phyloP scores from a whole-genome alignment of 208 protist species.

The Vickermania ingenoplastis region DNA sequence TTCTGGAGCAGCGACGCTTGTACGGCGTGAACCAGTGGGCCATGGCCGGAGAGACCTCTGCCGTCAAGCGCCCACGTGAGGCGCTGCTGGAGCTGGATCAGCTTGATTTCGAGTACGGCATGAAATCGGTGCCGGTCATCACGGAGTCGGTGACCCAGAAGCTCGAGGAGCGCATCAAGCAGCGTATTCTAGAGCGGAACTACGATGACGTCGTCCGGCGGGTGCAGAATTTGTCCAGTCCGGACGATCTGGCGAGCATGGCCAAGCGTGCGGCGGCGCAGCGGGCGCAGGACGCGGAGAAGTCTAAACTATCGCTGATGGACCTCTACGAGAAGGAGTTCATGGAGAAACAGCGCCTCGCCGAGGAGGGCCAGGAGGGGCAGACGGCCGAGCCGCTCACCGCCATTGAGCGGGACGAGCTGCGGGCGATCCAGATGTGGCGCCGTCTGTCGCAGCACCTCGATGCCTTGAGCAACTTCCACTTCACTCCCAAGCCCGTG shows the following conservation, averaged over 20 bases:
- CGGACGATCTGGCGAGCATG: slow-evolving; percentile 35
- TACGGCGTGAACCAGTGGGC: slow-evolving; percentile 63
- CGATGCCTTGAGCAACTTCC: slow-evolving; percentile 86
- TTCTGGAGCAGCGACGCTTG: slow-evolving; percentile 73
- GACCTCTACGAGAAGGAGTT: slow-evolving; percentile 91
- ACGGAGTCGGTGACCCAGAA: slow-evolving; percentile 73
- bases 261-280: slow-evolving; percentile 20
- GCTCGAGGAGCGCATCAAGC: slow-evolving; percentile 83
- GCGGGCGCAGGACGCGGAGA: slow-evolving; percentile 66
- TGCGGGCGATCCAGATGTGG: slow-evolving; percentile 88
- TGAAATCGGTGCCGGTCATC: slow-evolving; percentile 78
- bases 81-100: slow-evolving; percentile 74
- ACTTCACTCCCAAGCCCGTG: slow-evolving; percentile 85
- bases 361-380: slow-evolving; percentile 36
- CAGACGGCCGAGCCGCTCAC: slow-evolving; percentile 73
- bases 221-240: slow-evolving; percentile 22
- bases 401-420: slow-evolving; percentile 86
- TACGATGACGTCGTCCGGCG: slow-evolving; percentile 80
- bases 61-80: slow-evolving; percentile 65
- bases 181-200: slow-evolving; percentile 62
- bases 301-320: slow-evolving; percentile 86
- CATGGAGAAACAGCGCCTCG: slow-evolving; percentile 55
- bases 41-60: slow-evolving; percentile 74
- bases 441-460: slow-evolving; percentile 80
- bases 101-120: slow-evolving; percentile 85